A percentile compares a stretch with the other conserved stretches of the same genome.
These are phyloP conservation scores for Peronosclerospora sorghi DNA, from an alignment of 352 stramenopile genomes.

Conservation along the genomic window DNA sequence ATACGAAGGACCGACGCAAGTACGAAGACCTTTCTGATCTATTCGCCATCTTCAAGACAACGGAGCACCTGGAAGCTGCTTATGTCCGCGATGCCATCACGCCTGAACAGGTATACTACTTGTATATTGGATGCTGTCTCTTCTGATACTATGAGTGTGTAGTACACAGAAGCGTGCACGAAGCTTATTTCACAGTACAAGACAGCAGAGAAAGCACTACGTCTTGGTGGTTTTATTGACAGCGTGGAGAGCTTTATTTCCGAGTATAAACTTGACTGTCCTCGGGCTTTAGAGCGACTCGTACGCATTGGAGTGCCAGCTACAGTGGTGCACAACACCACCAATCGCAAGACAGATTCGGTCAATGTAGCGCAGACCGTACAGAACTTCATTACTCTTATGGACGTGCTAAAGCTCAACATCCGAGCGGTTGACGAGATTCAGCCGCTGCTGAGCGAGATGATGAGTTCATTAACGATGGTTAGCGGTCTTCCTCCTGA, in stretches of 20 bases:
- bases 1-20: conserved; percentile 80
- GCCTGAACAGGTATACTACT: conserved; percentile 56
- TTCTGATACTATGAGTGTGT: conserved; percentile 2
- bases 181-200: conserved; percentile 98
- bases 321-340: conserved; percentile 82
- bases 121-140: background rate
- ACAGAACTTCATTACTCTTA: conserved; percentile 97
- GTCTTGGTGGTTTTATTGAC: conserved; percentile 59
- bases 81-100: conserved; percentile 94
- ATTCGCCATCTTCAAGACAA: conserved; percentile 97
- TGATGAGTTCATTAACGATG: conserved; percentile 91
- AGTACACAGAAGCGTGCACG: conserved; percentile 94
- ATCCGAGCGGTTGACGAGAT: conserved; percentile 96
- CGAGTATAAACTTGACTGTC: conserved; percentile 94
- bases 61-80: conserved; percentile 93
- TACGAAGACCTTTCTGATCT: conserved; percentile 86
- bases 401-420: conserved; percentile 97
- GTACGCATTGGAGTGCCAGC: conserved; percentile 90
- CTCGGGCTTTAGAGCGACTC: conserved; percentile 88
- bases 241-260: conserved; percentile 86
- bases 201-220: conserved; percentile 89
- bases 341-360: conserved; percentile 72
- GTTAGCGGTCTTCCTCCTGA: conserved; percentile 90
- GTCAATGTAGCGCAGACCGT: conserved; percentile 91
- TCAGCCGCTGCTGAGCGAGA: conserved; percentile 92